phyloP scores from a whole-genome alignment of 495 filamentous ascomycete species.

The Astrothelium macrocarpum region DNA sequence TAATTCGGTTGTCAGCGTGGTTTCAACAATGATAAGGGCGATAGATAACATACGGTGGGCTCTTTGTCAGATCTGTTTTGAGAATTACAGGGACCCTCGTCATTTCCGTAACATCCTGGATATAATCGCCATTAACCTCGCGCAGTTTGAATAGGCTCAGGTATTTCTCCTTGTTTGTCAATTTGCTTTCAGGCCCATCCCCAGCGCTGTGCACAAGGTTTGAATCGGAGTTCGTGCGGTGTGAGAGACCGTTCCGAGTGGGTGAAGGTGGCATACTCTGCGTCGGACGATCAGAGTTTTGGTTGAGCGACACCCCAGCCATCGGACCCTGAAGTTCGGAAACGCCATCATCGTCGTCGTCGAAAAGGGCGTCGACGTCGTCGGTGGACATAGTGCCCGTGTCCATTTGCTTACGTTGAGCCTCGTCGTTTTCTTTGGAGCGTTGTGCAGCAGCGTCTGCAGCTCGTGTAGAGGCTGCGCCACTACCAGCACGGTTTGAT shows the following conservation, averaged over 20 bases:
- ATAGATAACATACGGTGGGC: conserved; percentile 74
- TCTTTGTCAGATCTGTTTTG: conserved; percentile 97
- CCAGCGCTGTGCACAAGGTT: conserved; percentile 68
- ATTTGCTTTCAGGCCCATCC: conserved; percentile 61
- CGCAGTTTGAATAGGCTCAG: conserved; percentile 78
- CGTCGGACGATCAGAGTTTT: conserved; percentile 62
- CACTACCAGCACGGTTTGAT: conserved; percentile 57
- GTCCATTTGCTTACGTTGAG: conserved; percentile 80
- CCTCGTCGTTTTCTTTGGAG: conserved; percentile 75
- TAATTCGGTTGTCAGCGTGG: conserved; percentile 17
- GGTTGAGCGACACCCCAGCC: conserved; percentile 68
- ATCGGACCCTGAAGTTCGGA: conserved; percentile 74
- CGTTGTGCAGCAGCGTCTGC: conserved; percentile 70
- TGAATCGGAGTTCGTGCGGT: conserved; percentile 84
- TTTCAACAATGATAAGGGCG: not conserved
- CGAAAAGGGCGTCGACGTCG: conserved; percentile 86
- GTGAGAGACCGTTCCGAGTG: conserved; percentile 64
- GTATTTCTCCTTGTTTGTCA: conserved; percentile 94
- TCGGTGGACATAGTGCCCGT: conserved; percentile 83
- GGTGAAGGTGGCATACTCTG: conserved; percentile 95
- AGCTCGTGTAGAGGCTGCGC: conserved; percentile 64
- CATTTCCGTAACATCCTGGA: conserved; percentile 98
- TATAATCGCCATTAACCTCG: conserved; percentile 90
- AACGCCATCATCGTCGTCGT: conserved; percentile 79
- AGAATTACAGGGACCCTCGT: conserved; percentile 89